Evolutionary conservation across 257 asterid species (phyloP).

Genomic region (Paulownia fortunei): DNA sequence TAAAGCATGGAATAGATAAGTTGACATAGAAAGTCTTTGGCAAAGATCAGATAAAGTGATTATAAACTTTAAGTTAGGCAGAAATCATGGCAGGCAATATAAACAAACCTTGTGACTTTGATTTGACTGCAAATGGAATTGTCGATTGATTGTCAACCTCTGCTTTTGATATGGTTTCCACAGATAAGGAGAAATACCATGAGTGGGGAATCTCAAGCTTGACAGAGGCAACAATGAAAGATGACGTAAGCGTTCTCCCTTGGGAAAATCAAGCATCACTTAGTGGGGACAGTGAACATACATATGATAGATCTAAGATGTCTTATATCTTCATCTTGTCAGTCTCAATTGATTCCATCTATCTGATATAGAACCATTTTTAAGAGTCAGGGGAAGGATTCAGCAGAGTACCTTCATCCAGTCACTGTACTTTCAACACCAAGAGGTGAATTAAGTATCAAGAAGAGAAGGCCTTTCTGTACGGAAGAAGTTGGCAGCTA

Average conservation of each 20-base stretch:
- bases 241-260: conserved; percentile 51
- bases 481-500: conserved; percentile 12
- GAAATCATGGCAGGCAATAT: conserved; percentile 9
- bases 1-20: conserved; percentile 11
- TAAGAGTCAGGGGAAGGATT: conserved; percentile 20
- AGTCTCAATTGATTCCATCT: conserved; percentile 36
- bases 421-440: conserved; percentile 23
- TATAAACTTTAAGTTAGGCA: neutral
- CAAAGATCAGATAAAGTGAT: conserved; percentile 18
- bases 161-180: conserved; percentile 29
- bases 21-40: neutral
- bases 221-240: conserved; percentile 45
- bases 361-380: conserved; percentile 28
- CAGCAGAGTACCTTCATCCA: conserved; percentile 33
- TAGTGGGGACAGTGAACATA: conserved; percentile 52
- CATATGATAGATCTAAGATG: conserved; percentile 28
- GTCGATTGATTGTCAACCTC: conserved; percentile 34
- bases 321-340: conserved; percentile 38
- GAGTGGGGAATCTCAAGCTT: conserved; percentile 54
- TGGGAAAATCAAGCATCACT: conserved; percentile 41
- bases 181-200: conserved; percentile 7
- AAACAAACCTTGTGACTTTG: conserved; percentile 23
- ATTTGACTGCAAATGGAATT: conserved; percentile 45
- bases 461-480: neutral
- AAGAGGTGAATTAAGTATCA: neutral